Conservation (phyloP, 2,329 filamentous ascomycete genomes). For the Stemphylium beticola region DNA sequence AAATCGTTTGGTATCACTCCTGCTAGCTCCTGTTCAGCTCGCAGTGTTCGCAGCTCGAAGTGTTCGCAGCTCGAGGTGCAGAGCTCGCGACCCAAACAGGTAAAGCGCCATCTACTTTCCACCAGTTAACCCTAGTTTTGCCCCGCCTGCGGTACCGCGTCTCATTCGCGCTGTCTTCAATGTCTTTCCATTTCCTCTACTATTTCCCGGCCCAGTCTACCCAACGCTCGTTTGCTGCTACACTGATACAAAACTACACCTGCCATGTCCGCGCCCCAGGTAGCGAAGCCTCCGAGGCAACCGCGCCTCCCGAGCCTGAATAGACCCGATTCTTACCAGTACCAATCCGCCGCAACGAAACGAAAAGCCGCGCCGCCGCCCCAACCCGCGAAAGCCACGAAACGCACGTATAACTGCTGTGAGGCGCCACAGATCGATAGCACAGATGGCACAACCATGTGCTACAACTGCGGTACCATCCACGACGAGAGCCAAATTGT, state of each 20-base stretch:
- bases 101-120: neutral
- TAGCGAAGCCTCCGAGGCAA: conserved; percentile 21
- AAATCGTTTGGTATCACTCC: neutral
- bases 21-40: neutral
- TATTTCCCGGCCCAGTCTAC: neutral
- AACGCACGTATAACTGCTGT: conserved; percentile 36
- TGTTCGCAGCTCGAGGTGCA: conserved; percentile 17
- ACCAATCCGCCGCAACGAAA: conserved; percentile 28
- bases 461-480: conserved; percentile 83
- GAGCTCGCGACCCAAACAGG: conserved; percentile 1
- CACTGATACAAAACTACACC: neutral
- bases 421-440: conserved; percentile 31
- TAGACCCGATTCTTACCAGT: conserved; percentile 20
- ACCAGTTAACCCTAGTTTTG: conserved; percentile 5
- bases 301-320: conserved; percentile 38
- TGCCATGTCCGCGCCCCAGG: conserved; percentile 28
- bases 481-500: conserved; percentile 89
- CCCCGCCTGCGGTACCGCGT: conserved; percentile 19
- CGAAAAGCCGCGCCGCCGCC: conserved; percentile 26
- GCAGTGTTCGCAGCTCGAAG: conserved; percentile 13
- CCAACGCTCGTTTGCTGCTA: conserved; percentile 2
- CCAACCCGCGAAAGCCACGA: conserved; percentile 20
- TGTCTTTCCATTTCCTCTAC: conserved; percentile 1
- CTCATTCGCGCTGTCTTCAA: conserved; percentile 19
- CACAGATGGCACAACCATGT: conserved; percentile 50